A percentile compares a stretch with the other conserved stretches of the same genome.
These are phyloP conservation scores for Rubia occidens DNA, from an alignment of 305 asterid genomes.

Conservation along the genomic window DNA sequence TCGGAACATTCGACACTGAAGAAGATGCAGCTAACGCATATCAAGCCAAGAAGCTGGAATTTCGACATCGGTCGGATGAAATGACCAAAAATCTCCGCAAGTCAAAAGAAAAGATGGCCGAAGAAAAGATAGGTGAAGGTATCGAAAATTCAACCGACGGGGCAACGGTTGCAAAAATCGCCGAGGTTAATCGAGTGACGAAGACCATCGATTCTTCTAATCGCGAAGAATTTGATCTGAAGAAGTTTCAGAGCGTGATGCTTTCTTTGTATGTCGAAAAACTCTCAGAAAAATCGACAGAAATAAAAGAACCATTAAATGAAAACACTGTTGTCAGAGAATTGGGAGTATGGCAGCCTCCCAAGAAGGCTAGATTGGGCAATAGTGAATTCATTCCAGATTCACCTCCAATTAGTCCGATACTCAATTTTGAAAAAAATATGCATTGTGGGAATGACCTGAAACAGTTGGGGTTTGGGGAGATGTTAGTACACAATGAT, in stretches of 20 bases:
- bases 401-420: constrained; percentile 13
- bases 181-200: not conserved
- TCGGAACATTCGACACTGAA: constrained; percentile 28
- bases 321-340: not conserved
- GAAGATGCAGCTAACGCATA: constrained; percentile 29
- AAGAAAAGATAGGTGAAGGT: not conserved
- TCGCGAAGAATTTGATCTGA: not conserved
- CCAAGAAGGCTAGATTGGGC: not conserved
- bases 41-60: constrained; percentile 22
- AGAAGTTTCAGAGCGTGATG: no score
- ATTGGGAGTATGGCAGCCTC: constrained; percentile 4
- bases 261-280: not conserved
- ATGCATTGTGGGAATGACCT: constrained; percentile 17
- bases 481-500: not conserved
- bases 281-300: not conserved
- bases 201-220: not conserved
- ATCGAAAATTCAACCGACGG: not conserved
- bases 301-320: not conserved
- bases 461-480: constrained; percentile 20
- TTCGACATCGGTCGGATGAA: constrained; percentile 5
- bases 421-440: constrained; percentile 17
- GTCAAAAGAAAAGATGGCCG: not conserved
- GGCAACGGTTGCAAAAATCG: not conserved
- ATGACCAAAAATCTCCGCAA: constrained; percentile 9
- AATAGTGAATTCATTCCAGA: not conserved